A percentile compares a stretch with the other conserved stretches of the same genome.
These are phyloP conservation scores for Neurospora tetraspora DNA, from an alignment of 495 filamentous ascomycete genomes.

Conservation along the genomic window DNA sequence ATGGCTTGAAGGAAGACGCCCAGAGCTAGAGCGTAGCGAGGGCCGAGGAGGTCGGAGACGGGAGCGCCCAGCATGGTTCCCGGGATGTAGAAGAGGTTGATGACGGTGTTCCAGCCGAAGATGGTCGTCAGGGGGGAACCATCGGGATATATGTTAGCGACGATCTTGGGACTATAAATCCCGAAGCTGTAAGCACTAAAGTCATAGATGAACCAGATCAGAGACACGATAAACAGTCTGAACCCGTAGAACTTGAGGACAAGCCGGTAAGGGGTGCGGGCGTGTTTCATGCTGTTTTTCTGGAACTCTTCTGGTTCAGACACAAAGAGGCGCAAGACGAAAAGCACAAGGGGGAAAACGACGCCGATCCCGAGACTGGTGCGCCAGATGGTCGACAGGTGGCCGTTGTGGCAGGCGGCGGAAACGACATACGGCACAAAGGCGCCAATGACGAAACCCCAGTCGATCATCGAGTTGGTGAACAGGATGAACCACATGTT, in stretches of 20 bases:
- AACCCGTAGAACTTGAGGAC: slow-evolving; percentile 49
- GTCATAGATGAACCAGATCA: slow-evolving; percentile 92
- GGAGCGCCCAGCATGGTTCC: slow-evolving; percentile 69
- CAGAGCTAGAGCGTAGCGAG: slow-evolving; percentile 55
- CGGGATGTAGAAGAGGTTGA: slow-evolving; percentile 81
- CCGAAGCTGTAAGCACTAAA: slow-evolving; percentile 72
- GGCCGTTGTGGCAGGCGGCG: slow-evolving; percentile 55
- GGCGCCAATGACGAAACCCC: slow-evolving; percentile 65
- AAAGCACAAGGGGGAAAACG: slow-evolving; percentile 63
- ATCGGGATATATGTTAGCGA: slow-evolving; percentile 51
- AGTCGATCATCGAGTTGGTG: slow-evolving; percentile 83
- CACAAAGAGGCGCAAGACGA: slow-evolving; percentile 66
- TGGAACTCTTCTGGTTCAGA: slow-evolving; percentile 79
- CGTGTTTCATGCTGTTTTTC: slow-evolving; percentile 40
- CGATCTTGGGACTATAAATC: slow-evolving; percentile 65
- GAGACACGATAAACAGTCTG: slow-evolving; percentile 54
- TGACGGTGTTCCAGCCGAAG: slow-evolving; percentile 78
- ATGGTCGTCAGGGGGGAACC: slow-evolving; percentile 53
- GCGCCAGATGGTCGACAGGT: slow-evolving; percentile 66
- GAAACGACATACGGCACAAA: slow-evolving; percentile 64
- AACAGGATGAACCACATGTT: slow-evolving; percentile 91
- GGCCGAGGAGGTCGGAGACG: slow-evolving; percentile 65
- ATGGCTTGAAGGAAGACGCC: slow-evolving; percentile 60
- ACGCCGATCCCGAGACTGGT: slow-evolving; percentile 68
- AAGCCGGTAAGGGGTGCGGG: slow-evolving; percentile 46